Base-by-base conservation (phyloP, 768 basidiomycete species). In the Punctularia strigosozonata region DNA sequence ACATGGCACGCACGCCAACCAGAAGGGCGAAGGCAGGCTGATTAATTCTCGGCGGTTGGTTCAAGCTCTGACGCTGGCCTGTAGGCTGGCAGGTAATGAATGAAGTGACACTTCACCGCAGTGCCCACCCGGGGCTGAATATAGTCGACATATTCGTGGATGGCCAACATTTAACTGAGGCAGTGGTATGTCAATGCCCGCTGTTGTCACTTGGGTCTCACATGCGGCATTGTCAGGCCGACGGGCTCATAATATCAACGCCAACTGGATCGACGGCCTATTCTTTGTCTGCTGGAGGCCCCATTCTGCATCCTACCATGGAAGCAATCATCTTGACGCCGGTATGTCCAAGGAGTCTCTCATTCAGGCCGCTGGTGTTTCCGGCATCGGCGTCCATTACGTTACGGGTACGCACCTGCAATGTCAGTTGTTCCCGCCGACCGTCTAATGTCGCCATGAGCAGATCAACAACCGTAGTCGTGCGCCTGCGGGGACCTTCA, bases 211-310 rank as follows among this genome's bases (percentile, higher is more conserved):
- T 36, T 40, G 40, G 45, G 38, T 33, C 23, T 38, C 39, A 25
- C 40, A 41, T 43, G 35, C 41, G 30, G 43, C 42, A 20, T 42
- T 41, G 19, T 21, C 51, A 92, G 90, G 88, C 89, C 25, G 91
- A 95, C 50, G 91, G 92, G 25, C 64, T 95, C 43, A 90, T 95
- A 40, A 77, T 97, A 39, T 90, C 90, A 5, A 97, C 92, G 2
- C 92, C 92, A 17, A 97, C 92, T 3, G 92, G 92, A 5, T 95
- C 91, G 17, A 95, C 92, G 3, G 92, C 92, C 13, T 95, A 97
- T 59, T 95, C 91, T 1, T 69, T 97, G 18, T 94, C 90, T 3
- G 87, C 91, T 1, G 92, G 92, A 24, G 92, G 92, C 19, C 92
- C 92, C 3, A 95, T 97, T 47, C 89, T 95, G 0, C 92, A 95